phyloP scores from a whole-genome alignment of 2,329 filamentous ascomycete genomes.

The Aureobasidium namibiae region DNA sequence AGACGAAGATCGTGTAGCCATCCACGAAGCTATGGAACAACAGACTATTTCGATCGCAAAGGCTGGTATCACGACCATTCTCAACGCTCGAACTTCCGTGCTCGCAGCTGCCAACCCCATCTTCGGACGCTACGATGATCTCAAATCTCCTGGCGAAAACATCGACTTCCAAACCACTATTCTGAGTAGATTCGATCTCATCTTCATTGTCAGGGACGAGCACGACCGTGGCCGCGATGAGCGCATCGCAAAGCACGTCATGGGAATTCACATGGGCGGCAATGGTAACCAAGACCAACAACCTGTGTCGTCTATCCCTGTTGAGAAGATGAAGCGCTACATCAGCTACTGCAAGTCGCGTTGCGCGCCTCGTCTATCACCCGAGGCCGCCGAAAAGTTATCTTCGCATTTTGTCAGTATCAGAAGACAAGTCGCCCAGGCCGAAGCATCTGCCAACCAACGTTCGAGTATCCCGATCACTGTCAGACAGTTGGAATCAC shows the following conservation, averaged over 20 bases:
- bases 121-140: slow-evolving; percentile 94
- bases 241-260: slow-evolving; percentile 91
- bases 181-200: slow-evolving; percentile 97
- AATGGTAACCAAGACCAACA: slow-evolving; percentile 77
- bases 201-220: slow-evolving; percentile 96
- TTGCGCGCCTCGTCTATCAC: slow-evolving; percentile 82
- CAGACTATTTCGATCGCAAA: slow-evolving; percentile 99
- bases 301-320: slow-evolving; percentile 77
- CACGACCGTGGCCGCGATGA: slow-evolving; percentile 86
- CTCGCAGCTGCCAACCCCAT: slow-evolving; percentile 94
- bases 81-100: slow-evolving; percentile 92
- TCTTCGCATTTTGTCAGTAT: slow-evolving; percentile 97
- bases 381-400: slow-evolving; percentile 88
- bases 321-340: slow-evolving; percentile 96
- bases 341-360: slow-evolving; percentile 96
- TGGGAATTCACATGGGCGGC: slow-evolving; percentile 92
- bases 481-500: slow-evolving; percentile 91
- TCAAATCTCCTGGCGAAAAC: slow-evolving; percentile 95
- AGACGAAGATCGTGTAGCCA: slow-evolving; percentile 93
- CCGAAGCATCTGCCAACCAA: slow-evolving; percentile 80
- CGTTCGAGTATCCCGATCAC: slow-evolving; percentile 95
- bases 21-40: slow-evolving; percentile 99
- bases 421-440: slow-evolving; percentile 82
- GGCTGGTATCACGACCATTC: slow-evolving; percentile 94
- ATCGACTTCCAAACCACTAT: slow-evolving; percentile 99